Base-by-base conservation (phyloP, 192 early-diverging fungal genomes). In the Coemansia sp. region DNA sequence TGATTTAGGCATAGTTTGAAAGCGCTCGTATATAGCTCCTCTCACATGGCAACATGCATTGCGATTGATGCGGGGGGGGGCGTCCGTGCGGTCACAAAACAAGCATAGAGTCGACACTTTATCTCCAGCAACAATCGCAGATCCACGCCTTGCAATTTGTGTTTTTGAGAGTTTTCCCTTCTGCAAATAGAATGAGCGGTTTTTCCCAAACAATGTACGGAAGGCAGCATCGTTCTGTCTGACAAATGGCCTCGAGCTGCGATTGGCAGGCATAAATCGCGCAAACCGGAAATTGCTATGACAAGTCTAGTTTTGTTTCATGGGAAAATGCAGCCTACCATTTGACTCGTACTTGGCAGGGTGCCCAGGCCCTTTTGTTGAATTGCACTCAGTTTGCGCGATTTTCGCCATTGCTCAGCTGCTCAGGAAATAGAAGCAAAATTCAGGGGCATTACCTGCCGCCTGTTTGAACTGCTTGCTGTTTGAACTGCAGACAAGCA, bases 241-340 rank as follows among this genome's bases (percentile, higher is more conserved):
- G 35, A 40, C 35, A 40, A 40, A 40, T 40, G 7, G 14, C 2
- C 35, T 6, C 7, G 12, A 48, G 24, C 14, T 8, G 24, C 14
- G 46, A 48, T 48, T 48, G 46, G 46, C 46, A 8, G 46, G 46
- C 46, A 21, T 48, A 48, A 48, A 48, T 48, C 18, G 23, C 46
- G 22, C 46, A 48, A 22, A 12, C 11, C 22, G 23, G 46, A 48
- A 40, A 40, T 16, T 16, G 35, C 35, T 16, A 16, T 11, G 14
- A 16, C 12, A 0, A 40, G n/a, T 40, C 14, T 40, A 5, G 35
- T 5, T 16, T 40, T 40, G 35, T 16, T 16, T 40, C 35, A 40
- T 40, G 35, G 35, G 35, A 40, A 40, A 11, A 11, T 40, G 35
- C n/a, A 16, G 12, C n/a, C n/a, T 16, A 16, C 35, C 35, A 40